Percentiles rank a stretch among this genome's conserved stretches.
Evolutionary conservation across 1,139 yeast genomes (phyloP).

Genomic region (Nakaseomyces glabratus): DNA sequence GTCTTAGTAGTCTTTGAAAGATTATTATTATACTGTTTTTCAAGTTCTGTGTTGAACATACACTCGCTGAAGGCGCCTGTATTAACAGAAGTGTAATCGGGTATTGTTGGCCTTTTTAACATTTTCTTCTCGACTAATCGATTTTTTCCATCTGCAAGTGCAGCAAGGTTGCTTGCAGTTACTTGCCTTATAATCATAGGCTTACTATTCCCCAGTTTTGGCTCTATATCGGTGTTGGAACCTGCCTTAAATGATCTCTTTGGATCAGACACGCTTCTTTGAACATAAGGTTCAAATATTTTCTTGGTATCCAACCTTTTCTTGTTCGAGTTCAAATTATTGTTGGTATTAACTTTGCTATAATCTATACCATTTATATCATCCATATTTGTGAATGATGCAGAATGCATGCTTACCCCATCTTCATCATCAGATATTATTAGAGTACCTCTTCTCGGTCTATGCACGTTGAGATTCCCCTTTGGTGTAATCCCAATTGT

Average conservation of each 20-base stretch:
- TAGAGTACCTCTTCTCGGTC: constrained; percentile 5
- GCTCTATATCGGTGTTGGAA: background rate
- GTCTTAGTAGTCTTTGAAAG: too few species aligned
- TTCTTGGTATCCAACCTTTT: constrained; percentile 4
- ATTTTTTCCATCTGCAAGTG: constrained; percentile 3
- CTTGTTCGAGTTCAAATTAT: background rate
- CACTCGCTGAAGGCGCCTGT: constrained; percentile 16
- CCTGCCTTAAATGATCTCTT: background rate
- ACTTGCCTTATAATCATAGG: constrained; percentile 5
- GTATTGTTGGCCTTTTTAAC: constrained; percentile 4
- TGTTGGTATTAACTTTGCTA: constrained; percentile 4
- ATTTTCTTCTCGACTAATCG: constrained; percentile 5
- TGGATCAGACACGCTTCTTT: constrained; percentile 3
- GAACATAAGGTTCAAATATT: constrained; percentile 5
- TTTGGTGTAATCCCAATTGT: background rate
- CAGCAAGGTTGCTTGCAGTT: constrained; percentile 5
- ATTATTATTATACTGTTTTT: too few species aligned
- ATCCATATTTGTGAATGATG: background rate
- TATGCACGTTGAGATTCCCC: background rate
- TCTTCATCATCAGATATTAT: constrained; percentile 4
- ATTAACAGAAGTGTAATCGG: constrained; percentile 11
- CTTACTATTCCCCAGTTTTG: constrained; percentile 3
- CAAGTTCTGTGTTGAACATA: constrained; percentile 6
- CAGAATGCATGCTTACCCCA: constrained; percentile 1
- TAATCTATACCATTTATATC: background rate